phyloP scores from a whole-genome alignment of 2,329 filamentous ascomycete species.

The Pestalotiopsis sp. region DNA sequence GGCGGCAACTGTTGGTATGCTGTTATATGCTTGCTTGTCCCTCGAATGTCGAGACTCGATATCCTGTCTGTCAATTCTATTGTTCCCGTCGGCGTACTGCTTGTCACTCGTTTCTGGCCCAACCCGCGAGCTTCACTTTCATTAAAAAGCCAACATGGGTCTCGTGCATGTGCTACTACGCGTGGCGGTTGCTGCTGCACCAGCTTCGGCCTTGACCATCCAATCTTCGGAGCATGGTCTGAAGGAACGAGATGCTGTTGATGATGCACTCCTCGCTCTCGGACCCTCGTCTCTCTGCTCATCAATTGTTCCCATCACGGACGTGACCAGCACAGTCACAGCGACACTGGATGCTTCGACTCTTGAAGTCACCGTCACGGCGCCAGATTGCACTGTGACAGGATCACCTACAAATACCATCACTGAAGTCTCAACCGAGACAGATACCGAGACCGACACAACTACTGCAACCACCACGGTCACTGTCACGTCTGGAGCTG shows the following conservation, averaged over 20 bases:
- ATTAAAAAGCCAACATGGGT: too few species aligned
- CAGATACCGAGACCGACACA: neutral
- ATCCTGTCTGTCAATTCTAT: too few species aligned
- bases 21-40: too few species aligned
- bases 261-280: neutral
- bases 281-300: neutral
- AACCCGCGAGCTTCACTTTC: too few species aligned
- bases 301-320: neutral
- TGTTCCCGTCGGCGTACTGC: too few species aligned
- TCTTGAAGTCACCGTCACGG: neutral
- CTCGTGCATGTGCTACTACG: too few species aligned
- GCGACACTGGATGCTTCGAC: neutral
- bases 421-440: neutral
- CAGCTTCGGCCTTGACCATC: too few species aligned
- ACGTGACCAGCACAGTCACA: neutral
- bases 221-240: too few species aligned
- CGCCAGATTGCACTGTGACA: neutral
- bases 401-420: neutral
- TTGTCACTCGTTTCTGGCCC: too few species aligned
- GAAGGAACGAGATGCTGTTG: neutral
- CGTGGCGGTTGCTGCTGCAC: too few species aligned
- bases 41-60: too few species aligned
- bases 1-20: neutral
- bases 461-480: neutral
- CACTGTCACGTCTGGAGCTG: neutral